phyloP scores from a whole-genome alignment of 768 basidiomycete genomes.

The Lyophyllum shimeji region DNA sequence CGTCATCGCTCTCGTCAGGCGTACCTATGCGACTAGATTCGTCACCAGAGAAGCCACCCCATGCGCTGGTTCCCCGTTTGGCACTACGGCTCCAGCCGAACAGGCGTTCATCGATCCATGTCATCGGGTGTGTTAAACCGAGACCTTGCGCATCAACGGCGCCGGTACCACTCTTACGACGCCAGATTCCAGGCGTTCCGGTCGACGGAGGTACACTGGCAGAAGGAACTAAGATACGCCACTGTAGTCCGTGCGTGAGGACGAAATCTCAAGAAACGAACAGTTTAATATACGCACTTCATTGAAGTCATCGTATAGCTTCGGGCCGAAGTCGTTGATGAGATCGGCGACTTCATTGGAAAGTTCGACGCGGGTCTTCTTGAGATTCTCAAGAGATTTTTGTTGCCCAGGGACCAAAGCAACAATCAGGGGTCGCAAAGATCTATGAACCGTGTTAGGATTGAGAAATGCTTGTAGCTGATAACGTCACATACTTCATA shows the following conservation, averaged over 20 bases:
- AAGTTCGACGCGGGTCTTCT: slow-evolving; percentile 68
- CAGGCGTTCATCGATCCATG: slow-evolving; percentile 91
- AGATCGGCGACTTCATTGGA: slow-evolving; percentile 82
- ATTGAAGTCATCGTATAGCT: slow-evolving; percentile 85
- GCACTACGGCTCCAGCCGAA: slow-evolving; percentile 90
- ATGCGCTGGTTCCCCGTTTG: slow-evolving; percentile 80
- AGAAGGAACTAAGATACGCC: slow-evolving; percentile 81
- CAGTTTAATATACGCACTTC: slow-evolving; percentile 43
- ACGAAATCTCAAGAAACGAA: slow-evolving; percentile 10
- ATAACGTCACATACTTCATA: slow-evolving; percentile 65
- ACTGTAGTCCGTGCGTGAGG: slow-evolving; percentile 37
- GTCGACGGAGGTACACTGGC: slow-evolving; percentile 82
- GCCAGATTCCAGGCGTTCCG: slow-evolving; percentile 71
- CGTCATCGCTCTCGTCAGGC: slow-evolving; percentile 81
- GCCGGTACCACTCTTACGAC: slow-evolving; percentile 76
- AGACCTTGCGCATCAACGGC: slow-evolving; percentile 86
- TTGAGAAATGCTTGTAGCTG: neutral
- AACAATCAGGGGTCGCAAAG: slow-evolving; percentile 84
- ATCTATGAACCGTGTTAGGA: slow-evolving; percentile 45
- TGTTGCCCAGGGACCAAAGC: slow-evolving; percentile 89
- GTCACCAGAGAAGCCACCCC: slow-evolving; percentile 60
- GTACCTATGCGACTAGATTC: slow-evolving; percentile 65
- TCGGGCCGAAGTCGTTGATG: slow-evolving; percentile 88
- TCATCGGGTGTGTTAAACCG: slow-evolving; percentile 88
- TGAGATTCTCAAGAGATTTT: slow-evolving; percentile 72